Evolutionary conservation across 108 stramenopile species (phyloP).

Genomic region (Poteriospumella lacustris): DNA sequence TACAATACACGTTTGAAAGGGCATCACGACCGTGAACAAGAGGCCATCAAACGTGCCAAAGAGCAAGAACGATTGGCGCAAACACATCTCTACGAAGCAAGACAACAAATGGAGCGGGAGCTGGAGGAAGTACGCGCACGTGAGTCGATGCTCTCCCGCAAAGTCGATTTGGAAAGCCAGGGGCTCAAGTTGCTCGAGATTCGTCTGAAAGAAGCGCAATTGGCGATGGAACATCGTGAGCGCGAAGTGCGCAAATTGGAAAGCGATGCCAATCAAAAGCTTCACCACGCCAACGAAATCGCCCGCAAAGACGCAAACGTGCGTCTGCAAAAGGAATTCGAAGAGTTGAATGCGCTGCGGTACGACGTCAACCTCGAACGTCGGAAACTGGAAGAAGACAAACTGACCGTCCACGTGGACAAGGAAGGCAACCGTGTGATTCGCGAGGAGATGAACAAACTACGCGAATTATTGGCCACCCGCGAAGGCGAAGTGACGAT

Average conservation of each 20-base stretch:
- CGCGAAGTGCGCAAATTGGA: background rate
- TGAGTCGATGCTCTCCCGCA: background rate
- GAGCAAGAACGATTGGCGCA: background rate
- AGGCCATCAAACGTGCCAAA: no score
- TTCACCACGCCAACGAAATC: no score
- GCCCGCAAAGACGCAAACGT: no score
- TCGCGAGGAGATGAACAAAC: no score
- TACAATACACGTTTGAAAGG: background rate
- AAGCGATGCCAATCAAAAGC: background rate
- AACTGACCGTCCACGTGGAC: no score
- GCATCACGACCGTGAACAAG: background rate
- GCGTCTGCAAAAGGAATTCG: no score
- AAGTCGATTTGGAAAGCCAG: background rate
- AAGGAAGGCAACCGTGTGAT: no score
- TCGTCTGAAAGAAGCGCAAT: background rate
- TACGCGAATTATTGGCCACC: no score
- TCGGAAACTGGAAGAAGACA: no score
- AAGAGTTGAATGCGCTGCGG: no score
- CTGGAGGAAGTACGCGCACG: background rate
- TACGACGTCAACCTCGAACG: no score
- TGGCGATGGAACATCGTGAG: background rate
- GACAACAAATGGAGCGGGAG: background rate
- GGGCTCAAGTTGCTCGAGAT: background rate
- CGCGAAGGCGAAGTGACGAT: no score
- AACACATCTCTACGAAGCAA: background rate